Evolutionary conservation across 2,329 filamentous ascomycete species (phyloP).

Genomic region (Penicillium polonicum): DNA sequence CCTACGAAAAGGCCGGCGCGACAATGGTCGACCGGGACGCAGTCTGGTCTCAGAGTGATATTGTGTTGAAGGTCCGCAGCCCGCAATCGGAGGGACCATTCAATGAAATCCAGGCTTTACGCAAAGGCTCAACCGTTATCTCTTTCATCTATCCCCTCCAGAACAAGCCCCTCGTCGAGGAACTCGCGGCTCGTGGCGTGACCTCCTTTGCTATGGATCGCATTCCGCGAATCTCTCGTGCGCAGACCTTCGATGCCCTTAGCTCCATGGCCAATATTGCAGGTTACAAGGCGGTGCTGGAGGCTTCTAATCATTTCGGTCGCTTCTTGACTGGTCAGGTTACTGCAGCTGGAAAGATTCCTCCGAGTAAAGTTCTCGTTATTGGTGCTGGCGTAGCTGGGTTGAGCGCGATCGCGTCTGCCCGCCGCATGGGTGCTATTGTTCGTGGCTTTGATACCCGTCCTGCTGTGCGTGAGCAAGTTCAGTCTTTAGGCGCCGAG

Average conservation of each 20-base stretch:
- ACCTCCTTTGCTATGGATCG: slow-evolving; percentile 90
- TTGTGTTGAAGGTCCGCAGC: slow-evolving; percentile 79
- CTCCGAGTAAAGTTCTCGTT: slow-evolving; percentile 83
- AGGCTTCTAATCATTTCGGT: slow-evolving; percentile 86
- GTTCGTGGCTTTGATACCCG: slow-evolving; percentile 90
- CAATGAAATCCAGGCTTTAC: slow-evolving; percentile 67
- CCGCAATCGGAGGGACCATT: slow-evolving; percentile 60
- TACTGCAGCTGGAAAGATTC: slow-evolving; percentile 86
- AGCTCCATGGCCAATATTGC: slow-evolving; percentile 95
- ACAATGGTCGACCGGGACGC: slow-evolving; percentile 66
- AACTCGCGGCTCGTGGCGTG: slow-evolving; percentile 66
- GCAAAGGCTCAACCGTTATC: slow-evolving; percentile 70
- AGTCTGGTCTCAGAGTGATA: slow-evolving; percentile 74
- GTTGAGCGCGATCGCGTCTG: slow-evolving; percentile 82
- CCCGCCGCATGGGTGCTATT: slow-evolving; percentile 81
- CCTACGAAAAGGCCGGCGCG: slow-evolving; percentile 75
- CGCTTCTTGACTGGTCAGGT: slow-evolving; percentile 86
- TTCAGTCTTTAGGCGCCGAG: slow-evolving; percentile 85
- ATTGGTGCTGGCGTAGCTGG: slow-evolving; percentile 90
- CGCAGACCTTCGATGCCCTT: slow-evolving; percentile 83
- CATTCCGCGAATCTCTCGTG: slow-evolving; percentile 84
- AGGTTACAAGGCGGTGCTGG: slow-evolving; percentile 86
- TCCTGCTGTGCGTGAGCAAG: slow-evolving; percentile 81
- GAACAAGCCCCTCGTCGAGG: slow-evolving; percentile 72
- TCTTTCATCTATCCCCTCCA: slow-evolving; percentile 81